A percentile compares a stretch with the other conserved stretches of the same genome.
phyloP scores from a whole-genome alignment of 352 stramenopile genomes.

The Phytopythium chamaehyphon region DNA sequence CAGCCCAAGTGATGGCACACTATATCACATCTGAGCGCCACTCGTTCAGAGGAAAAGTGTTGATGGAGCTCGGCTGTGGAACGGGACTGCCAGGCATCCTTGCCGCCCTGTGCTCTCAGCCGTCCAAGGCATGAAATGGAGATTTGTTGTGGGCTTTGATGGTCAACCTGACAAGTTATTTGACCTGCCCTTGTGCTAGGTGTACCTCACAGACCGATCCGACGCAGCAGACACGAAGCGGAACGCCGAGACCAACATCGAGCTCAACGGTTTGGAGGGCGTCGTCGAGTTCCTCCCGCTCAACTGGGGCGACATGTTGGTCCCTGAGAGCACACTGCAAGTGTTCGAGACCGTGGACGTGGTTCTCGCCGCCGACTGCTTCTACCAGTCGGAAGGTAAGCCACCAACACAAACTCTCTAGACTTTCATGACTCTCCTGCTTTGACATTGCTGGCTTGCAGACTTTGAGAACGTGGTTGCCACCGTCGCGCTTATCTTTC shows the following conservation, averaged over 20 bases:
- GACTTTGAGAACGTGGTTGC: slow-evolving; percentile 70
- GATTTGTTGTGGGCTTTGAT: no score
- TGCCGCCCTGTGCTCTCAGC: slow-evolving; percentile 28
- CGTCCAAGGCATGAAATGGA: slow-evolving; percentile 14
- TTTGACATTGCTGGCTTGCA: slow-evolving; percentile 9
- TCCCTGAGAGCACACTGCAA: slow-evolving; percentile 19
- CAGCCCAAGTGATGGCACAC: slow-evolving; percentile 41
- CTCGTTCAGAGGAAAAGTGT: slow-evolving; percentile 27
- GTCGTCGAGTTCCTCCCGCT: slow-evolving; percentile 38
- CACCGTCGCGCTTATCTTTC: slow-evolving; percentile 62
- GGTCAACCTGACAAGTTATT: no score
- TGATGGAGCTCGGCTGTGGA: slow-evolving; percentile 64
- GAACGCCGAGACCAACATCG: slow-evolving; percentile 53
- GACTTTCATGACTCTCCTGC: neutral
- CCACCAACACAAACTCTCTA: no score
- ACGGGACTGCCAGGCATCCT: slow-evolving; percentile 65
- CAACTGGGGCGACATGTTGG: slow-evolving; percentile 37
- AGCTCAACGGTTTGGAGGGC: slow-evolving; percentile 31
- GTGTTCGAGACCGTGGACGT: slow-evolving; percentile 37
- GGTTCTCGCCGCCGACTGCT: slow-evolving; percentile 62
- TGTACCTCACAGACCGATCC: slow-evolving; percentile 51
- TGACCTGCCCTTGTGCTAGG: slow-evolving; percentile 3
- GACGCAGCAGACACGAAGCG: slow-evolving; percentile 40
- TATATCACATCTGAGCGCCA: slow-evolving; percentile 35
- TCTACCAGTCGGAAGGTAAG: slow-evolving; percentile 60